Evolutionary conservation across 495 filamentous ascomycete species (phyloP).

Genomic region (Neurospora sp.): DNA sequence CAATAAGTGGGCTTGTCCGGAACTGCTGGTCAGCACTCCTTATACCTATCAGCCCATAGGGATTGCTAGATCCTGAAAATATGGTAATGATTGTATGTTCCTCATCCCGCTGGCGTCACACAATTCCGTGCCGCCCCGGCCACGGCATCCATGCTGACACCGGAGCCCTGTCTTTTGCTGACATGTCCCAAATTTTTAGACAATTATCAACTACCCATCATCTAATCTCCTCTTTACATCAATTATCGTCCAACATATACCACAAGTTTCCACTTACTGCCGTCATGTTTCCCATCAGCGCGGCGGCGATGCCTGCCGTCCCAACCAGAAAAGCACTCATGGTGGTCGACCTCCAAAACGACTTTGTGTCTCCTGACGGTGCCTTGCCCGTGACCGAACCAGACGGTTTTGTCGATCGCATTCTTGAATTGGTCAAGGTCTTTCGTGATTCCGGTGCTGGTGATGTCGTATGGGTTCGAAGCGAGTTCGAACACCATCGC

Average conservation of each 20-base stretch:
- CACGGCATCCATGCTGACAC: not conserved
- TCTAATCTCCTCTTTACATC: not conserved
- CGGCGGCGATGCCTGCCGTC: slow-evolving; percentile 35
- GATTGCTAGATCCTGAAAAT: not conserved
- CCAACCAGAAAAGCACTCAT: slow-evolving; percentile 73
- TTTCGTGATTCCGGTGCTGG: slow-evolving; percentile 61
- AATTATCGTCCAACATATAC: not conserved
- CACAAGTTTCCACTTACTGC: slow-evolving; percentile 4
- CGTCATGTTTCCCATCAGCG: slow-evolving; percentile 40
- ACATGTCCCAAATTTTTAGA: not conserved
- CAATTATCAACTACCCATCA: not conserved
- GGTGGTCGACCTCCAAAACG: slow-evolving; percentile 83
- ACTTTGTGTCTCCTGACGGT: slow-evolving; percentile 66
- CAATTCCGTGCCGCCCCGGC: not conserved
- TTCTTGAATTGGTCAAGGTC: slow-evolving; percentile 53
- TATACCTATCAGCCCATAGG: not conserved
- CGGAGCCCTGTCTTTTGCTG: not conserved
- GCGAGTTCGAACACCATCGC: slow-evolving; percentile 57
- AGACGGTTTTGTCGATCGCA: slow-evolving; percentile 55
- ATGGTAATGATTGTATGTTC: not conserved
- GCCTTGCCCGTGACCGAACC: slow-evolving; percentile 56
- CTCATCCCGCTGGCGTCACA: not conserved
- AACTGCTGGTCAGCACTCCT: not conserved
- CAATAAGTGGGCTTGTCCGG: not conserved
- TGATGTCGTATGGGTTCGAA: slow-evolving; percentile 83